Percentiles rank a stretch among this genome's conserved stretches.
Conservation (phyloP, 306 rosid genomes). For the Malus sylvestris region DNA sequence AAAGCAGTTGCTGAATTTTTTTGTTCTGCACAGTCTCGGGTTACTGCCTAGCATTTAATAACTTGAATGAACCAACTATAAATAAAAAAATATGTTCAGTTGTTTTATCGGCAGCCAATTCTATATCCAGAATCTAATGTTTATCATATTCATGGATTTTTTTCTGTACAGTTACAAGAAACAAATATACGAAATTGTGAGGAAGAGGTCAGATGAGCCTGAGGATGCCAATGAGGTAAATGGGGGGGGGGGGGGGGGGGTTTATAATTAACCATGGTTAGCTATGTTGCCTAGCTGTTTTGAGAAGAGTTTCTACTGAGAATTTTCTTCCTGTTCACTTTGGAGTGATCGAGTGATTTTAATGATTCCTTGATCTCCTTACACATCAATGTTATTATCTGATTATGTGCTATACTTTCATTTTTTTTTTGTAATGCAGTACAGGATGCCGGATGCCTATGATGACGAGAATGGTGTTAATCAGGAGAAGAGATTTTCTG, state of each 20-base stretch:
- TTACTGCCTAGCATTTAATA: not conserved
- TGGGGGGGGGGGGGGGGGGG: not conserved
- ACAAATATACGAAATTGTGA: slow-evolving; percentile 67
- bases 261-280: not conserved
- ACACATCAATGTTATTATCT: slow-evolving; percentile 1
- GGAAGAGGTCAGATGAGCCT: slow-evolving; percentile 66
- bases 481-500: slow-evolving; percentile 88
- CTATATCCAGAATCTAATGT: not conserved
- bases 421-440: slow-evolving; percentile 46
- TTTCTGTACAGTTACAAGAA: slow-evolving; percentile 56
- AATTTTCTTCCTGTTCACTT: not conserved
- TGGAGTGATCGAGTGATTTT: not conserved
- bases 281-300: not conserved
- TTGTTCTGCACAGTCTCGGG: not conserved
- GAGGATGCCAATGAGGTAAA: slow-evolving; percentile 70
- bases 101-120: not conserved
- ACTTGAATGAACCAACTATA: not conserved
- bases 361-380: not conserved
- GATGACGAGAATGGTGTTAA: slow-evolving; percentile 75
- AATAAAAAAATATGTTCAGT: not conserved
- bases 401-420: slow-evolving; percentile 14
- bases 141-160: slow-evolving; percentile 2
- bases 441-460: slow-evolving; percentile 92
- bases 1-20: not conserved
- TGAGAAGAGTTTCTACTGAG: not conserved